These are phyloP conservation scores for Elaeis guineensis DNA, from an alignment of 176 grass and related monocot genomes.

Conservation along the genomic window DNA sequence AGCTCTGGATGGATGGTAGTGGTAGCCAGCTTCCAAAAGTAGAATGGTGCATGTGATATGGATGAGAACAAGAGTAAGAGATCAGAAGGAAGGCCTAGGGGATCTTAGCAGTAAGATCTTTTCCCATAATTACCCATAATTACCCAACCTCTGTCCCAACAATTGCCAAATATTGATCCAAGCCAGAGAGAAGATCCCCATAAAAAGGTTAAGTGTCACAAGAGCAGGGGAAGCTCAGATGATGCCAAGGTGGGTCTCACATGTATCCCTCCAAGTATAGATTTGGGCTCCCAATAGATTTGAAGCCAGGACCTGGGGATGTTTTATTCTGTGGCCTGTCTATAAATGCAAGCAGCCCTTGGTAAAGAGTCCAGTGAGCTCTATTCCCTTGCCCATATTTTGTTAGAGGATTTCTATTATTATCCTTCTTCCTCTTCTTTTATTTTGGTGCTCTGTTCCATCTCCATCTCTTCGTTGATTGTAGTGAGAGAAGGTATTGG, in stretches of 20 bases:
- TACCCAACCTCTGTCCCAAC: no score
- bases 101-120: constrained; percentile 14
- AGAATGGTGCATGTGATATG: not conserved
- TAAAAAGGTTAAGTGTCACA: not conserved
- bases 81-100: not conserved
- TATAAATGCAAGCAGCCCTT: constrained; percentile 20
- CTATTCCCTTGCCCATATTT: constrained; percentile 30
- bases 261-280: constrained; percentile 30
- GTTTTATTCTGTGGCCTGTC: constrained; percentile 8
- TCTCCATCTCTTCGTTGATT: constrained; percentile 12
- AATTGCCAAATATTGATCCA: no score
- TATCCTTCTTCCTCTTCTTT: constrained; percentile 31
- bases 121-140: not conserved
- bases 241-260: constrained; percentile 21
- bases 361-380: constrained; percentile 30
- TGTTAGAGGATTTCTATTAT: constrained; percentile 32
- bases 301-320: constrained; percentile 24
- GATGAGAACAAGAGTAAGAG: constrained; percentile 25
- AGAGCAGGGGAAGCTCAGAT: constrained; percentile 16
- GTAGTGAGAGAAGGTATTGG: not conserved
- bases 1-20: no score
- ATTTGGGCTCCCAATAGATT: constrained; percentile 35
- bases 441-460: constrained; percentile 17
- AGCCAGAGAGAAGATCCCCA: no score
- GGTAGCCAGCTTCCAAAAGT: no score